Conservation (phyloP, 2,329 filamentous ascomycete species). For the Parastagonospora nodorum region DNA sequence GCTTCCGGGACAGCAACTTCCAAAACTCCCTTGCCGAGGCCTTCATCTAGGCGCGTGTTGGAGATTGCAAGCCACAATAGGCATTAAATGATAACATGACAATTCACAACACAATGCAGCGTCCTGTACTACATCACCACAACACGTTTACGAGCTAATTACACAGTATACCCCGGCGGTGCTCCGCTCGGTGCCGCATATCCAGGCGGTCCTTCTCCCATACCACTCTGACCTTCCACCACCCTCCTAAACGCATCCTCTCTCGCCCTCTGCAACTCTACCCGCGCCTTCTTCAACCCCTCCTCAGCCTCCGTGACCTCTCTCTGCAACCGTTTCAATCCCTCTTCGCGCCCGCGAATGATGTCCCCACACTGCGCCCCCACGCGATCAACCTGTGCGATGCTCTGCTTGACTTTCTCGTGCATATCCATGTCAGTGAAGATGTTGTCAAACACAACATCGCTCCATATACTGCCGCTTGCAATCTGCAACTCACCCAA, state of each 20-base stretch:
- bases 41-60: conserved; percentile 11
- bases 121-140: neutral
- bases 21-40: conserved; percentile 49
- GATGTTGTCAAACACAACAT: conserved; percentile 62
- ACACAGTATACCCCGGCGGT: conserved; percentile 6
- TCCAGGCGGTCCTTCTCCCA: neutral
- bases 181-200: neutral
- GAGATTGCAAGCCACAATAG: neutral
- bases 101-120: neutral
- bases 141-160: neutral
- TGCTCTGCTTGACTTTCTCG: conserved; percentile 56
- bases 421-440: conserved; percentile 60
- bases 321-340: conserved; percentile 23
- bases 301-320: conserved; percentile 39
- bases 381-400: conserved; percentile 35
- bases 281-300: conserved; percentile 34
- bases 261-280: conserved; percentile 53
- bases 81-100: neutral
- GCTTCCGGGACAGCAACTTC: conserved; percentile 56
- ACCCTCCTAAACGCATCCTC: conserved; percentile 49
- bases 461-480: conserved; percentile 54
- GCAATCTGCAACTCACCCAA: conserved; percentile 52
- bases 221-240: conserved; percentile 14
- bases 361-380: conserved; percentile 35
- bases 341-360: conserved; percentile 41